Base-by-base conservation (phyloP, 345 rosid species). In the Eutrema yunnanense region DNA sequence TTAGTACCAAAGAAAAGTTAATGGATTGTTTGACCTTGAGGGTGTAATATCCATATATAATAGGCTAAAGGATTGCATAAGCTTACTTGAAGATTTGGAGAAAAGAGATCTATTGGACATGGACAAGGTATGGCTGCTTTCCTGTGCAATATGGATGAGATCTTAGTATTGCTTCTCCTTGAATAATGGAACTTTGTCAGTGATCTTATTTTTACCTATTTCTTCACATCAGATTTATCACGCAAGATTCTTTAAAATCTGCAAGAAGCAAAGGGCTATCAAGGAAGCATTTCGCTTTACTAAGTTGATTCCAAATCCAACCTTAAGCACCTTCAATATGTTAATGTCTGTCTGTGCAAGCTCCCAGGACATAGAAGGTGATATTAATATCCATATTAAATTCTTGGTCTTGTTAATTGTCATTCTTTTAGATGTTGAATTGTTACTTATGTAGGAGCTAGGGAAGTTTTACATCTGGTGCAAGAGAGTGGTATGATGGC, bases 321-420 rank as follows among this genome's bases (percentile, higher is more conserved):
- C 91, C 53, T 76, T 94, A 72, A 94, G 98, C 79, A 91, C 98
- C 64, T 94, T 89, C 77, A 94, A 94, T 85, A 89, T 94, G 98
- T 85, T 94, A 53, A 86, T 89, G 91, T 84, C 95, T 67, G 96
- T 94, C 8, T 94, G 95, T 74, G 82, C 96, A 37, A 77, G 79
- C 81, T 89, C 93, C 62, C 85, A 85, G 76, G 92, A 94, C 78
- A 82, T 83, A 65, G 88, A 86, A 41, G 90, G 98, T 91, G 76
- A 81, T 76, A 78, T 50, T 66, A 22, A 55, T 43, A 6, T 41
- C 44, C 26, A 14, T 27, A 59, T 68, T 22, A 44, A 37, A 59
- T 43, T 41, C 2, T 34, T 74, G 33, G 13, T 66, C 48, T 61
- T 74, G 64, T 43, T 26, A 32, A 61, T 54, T 29, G 62, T 19